Conservation (phyloP, 495 filamentous ascomycete species). For the Tirmania nivea region DNA sequence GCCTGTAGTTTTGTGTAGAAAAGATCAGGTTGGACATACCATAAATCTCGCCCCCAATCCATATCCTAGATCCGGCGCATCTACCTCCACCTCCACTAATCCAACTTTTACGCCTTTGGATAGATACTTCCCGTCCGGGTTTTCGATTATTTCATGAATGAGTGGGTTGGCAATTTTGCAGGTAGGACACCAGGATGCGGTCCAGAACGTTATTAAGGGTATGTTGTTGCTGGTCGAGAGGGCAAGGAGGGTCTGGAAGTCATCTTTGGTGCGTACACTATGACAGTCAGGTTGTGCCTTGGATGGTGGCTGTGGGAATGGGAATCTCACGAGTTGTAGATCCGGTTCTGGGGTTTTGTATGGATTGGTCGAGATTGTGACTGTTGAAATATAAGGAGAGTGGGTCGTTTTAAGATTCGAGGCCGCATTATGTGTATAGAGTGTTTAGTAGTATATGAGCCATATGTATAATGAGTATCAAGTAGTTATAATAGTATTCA, state of each 20-base stretch:
- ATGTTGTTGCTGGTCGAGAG: slow-evolving; percentile 33
- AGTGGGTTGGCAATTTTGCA: slow-evolving; percentile 35
- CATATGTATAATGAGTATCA: too few relatives aligned
- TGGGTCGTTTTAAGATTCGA: too few relatives aligned
- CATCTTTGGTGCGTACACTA: slow-evolving; percentile 36
- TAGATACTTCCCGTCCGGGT: slow-evolving; percentile 33
- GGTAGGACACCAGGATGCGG: slow-evolving; percentile 39
- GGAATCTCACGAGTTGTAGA: background rate
- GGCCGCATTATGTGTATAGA: too few relatives aligned
- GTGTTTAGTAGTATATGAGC: too few relatives aligned
- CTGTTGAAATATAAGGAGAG: too few relatives aligned
- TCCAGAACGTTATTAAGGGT: slow-evolving; percentile 51
- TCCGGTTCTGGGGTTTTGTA: background rate
- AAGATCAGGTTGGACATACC: too few relatives aligned
- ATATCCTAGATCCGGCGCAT: slow-evolving; percentile 29
- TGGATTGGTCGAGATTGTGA: too few relatives aligned
- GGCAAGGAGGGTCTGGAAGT: slow-evolving; percentile 38
- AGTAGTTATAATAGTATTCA: too few relatives aligned
- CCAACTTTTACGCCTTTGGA: slow-evolving; percentile 27
- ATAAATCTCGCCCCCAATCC: too few relatives aligned
- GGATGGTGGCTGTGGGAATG: background rate
- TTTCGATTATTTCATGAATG: slow-evolving; percentile 30
- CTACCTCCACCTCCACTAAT: slow-evolving; percentile 40
- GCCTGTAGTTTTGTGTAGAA: too few relatives aligned
- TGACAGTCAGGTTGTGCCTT: background rate